Evolutionary conservation across 2,329 filamentous ascomycete genomes (phyloP).

Genomic region (Botrytis byssoidea): DNA sequence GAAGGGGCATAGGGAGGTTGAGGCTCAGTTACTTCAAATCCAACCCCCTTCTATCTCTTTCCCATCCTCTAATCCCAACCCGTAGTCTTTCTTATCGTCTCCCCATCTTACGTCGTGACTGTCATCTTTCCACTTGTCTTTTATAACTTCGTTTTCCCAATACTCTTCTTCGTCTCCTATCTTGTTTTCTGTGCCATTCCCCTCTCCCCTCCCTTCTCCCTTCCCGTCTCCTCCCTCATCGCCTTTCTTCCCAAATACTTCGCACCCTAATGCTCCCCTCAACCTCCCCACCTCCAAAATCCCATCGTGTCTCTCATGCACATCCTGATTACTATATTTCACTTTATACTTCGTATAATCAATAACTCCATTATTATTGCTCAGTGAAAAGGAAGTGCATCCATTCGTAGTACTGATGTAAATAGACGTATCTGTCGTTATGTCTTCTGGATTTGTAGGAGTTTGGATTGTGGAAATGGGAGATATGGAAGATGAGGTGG

Average conservation of each 20-base stretch:
- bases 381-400: background rate
- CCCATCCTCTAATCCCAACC: rapidly evolving
- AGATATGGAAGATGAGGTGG: background rate
- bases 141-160: background rate
- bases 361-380: background rate
- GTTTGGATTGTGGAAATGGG: background rate
- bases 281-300: background rate
- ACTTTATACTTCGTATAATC: background rate
- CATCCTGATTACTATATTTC: background rate
- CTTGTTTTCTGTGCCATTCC: too few species aligned
- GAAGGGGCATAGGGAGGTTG: background rate
- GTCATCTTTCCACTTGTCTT: background rate
- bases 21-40: background rate
- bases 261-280: background rate
- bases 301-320: background rate
- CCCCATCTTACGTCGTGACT: background rate
- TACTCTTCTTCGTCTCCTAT: background rate
- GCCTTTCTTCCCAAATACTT: background rate
- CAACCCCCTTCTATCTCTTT: background rate
- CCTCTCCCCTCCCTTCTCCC: too few species aligned
- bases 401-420: background rate
- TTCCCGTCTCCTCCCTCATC: background rate
- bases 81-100: background rate
- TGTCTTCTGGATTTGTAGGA: background rate
- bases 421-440: background rate